These are phyloP conservation scores for Mycena floridula DNA, from an alignment of 768 basidiomycete genomes.

Conservation along the genomic window DNA sequence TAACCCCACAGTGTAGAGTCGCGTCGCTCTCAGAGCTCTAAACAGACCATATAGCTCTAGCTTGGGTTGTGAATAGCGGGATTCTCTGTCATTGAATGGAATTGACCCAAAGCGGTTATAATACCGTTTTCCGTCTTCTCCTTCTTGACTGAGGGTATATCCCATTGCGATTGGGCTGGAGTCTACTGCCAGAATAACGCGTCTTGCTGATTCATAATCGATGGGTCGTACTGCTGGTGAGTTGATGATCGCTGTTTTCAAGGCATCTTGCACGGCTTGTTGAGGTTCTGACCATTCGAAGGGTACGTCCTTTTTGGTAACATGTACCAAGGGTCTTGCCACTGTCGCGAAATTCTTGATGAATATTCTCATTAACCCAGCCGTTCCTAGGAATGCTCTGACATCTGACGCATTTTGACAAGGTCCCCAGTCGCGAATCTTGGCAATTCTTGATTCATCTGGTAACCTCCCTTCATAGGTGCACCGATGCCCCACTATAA, in stretches of 20 bases:
- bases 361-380: constrained; percentile 22
- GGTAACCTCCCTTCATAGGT: constrained; percentile 18
- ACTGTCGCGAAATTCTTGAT: constrained; percentile 20
- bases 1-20: constrained; percentile 21
- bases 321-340: constrained; percentile 16
- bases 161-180: constrained; percentile 28
- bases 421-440: constrained; percentile 15
- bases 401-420: constrained; percentile 13
- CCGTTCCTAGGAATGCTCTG: constrained; percentile 24
- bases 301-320: constrained; percentile 19
- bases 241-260: constrained; percentile 18
- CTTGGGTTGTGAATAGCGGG: constrained; percentile 32
- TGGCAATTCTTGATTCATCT: constrained; percentile 13
- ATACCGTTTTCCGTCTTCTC: constrained; percentile 14
- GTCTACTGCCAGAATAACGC: constrained; percentile 32
- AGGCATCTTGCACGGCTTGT: constrained; percentile 9
- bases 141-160: constrained; percentile 29
- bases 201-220: constrained; percentile 22
- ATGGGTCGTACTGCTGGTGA: constrained; percentile 23
- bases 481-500: constrained; percentile 21
- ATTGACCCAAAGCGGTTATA: constrained; percentile 33
- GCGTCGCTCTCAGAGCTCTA: constrained; percentile 13
- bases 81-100: constrained; percentile 26
- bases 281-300: constrained; percentile 26
- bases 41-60: constrained; percentile 31